Evolutionary conservation across 2,329 filamentous ascomycete genomes (phyloP).

Genomic region (Nectriaceae sp.): DNA sequence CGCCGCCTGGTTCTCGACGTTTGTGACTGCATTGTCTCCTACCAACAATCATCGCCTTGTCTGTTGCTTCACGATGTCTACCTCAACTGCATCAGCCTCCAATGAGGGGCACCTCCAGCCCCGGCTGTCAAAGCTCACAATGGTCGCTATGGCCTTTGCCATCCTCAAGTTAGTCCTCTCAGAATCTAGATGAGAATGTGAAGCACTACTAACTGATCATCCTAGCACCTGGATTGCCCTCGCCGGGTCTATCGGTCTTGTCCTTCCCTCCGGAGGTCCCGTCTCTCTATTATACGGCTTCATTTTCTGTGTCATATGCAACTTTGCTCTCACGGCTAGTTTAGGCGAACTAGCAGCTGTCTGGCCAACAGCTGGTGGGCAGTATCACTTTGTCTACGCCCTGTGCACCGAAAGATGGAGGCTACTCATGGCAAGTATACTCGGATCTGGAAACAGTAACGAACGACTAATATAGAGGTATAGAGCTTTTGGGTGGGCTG

Average conservation of each 20-base stretch:
- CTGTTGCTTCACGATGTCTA: neutral
- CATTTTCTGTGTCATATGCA: slow-evolving; percentile 41
- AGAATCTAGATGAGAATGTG: slow-evolving; percentile 29
- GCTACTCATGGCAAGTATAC: slow-evolving; percentile 32
- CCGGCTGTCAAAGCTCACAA: slow-evolving; percentile 39
- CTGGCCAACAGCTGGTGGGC: slow-evolving; percentile 45
- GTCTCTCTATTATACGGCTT: slow-evolving; percentile 38
- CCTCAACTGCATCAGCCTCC: neutral
- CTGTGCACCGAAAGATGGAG: slow-evolving; percentile 42
- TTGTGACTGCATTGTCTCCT: too few species aligned
- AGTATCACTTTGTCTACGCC: slow-evolving; percentile 47
- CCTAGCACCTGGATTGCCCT: slow-evolving; percentile 37
- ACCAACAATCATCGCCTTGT: neutral
- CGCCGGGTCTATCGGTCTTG: slow-evolving; percentile 44
- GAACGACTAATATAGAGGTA: too few species aligned
- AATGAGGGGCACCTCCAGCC: slow-evolving; percentile 33
- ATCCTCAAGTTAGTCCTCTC: slow-evolving; percentile 37
- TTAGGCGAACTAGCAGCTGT: slow-evolving; percentile 43
- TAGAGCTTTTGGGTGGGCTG: slow-evolving; percentile 47
- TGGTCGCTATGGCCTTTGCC: slow-evolving; percentile 44
- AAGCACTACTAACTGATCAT: neutral
- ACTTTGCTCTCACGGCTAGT: slow-evolving; percentile 40
- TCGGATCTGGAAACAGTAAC: neutral
- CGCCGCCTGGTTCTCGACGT: too few species aligned
- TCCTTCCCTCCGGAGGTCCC: slow-evolving; percentile 43